A percentile compares a stretch with the other conserved stretches of the same genome.
Conservation (phyloP, 495 filamentous ascomycete genomes). For the Hyphodiscus hymeniophilus region DNA sequence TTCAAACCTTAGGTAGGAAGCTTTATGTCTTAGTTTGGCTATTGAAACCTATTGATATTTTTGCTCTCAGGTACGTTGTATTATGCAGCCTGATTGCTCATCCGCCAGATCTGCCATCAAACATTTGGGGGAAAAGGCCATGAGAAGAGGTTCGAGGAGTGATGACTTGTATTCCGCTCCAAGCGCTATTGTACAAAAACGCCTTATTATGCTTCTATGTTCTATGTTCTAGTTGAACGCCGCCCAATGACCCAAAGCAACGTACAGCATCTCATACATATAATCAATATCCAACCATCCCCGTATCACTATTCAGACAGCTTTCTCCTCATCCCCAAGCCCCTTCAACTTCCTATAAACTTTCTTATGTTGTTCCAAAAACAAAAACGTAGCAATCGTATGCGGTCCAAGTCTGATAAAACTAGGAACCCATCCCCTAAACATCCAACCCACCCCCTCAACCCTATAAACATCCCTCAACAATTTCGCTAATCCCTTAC, state of each 20-base stretch:
- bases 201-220: slow-evolving; percentile 19
- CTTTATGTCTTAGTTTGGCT: too few relatives aligned
- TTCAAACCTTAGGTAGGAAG: too few relatives aligned
- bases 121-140: too few relatives aligned
- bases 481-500: slow-evolving; percentile 48
- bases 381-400: slow-evolving; percentile 91
- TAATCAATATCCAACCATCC: neutral
- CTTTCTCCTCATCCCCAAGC: slow-evolving; percentile 25
- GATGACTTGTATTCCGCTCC: neutral
- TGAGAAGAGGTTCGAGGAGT: too few relatives aligned
- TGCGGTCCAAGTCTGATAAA: slow-evolving; percentile 87
- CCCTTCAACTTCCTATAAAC: slow-evolving; percentile 45
- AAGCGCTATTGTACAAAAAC: slow-evolving; percentile 19
- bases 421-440: slow-evolving; percentile 95
- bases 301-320: slow-evolving; percentile 2
- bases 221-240: slow-evolving; percentile 17
- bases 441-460: slow-evolving; percentile 86
- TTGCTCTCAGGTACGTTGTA: too few relatives aligned
- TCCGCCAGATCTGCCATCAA: too few relatives aligned
- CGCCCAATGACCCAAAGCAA: slow-evolving; percentile 9
- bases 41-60: too few relatives aligned
- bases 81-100: too few relatives aligned
- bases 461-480: slow-evolving; percentile 61
- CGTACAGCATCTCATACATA: neutral
- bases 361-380: slow-evolving; percentile 87